Conservation (phyloP, 1,284 basidiomycete species). For the Ganoderma sp. region DNA sequence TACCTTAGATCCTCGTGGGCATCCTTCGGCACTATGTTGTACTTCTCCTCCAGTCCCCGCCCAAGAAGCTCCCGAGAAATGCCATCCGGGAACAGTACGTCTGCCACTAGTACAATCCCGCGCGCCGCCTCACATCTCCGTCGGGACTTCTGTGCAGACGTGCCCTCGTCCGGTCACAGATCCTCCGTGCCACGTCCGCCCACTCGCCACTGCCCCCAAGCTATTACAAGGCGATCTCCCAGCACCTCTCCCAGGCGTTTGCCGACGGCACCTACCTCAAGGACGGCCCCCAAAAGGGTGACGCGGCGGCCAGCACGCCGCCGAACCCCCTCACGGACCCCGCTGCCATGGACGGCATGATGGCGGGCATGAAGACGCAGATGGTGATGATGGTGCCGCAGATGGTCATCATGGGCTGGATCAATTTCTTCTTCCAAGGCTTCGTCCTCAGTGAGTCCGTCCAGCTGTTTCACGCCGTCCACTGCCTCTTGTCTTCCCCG, state of each 20-base stretch:
- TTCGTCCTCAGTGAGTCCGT: slow-evolving; percentile 90
- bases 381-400: slow-evolving; percentile 98
- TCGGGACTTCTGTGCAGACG: slow-evolving; percentile 59
- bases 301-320: slow-evolving; percentile 59
- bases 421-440: slow-evolving; percentile 99
- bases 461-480: background rate
- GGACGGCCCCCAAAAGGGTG: slow-evolving; percentile 73
- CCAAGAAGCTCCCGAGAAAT: slow-evolving; percentile 80
- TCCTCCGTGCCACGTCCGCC: slow-evolving; percentile 81
- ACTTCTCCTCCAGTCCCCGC: slow-evolving; percentile 81
- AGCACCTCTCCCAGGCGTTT: slow-evolving; percentile 74
- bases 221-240: slow-evolving; percentile 79
- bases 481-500: slow-evolving; percentile 4
- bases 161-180: slow-evolving; percentile 81
- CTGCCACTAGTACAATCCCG: slow-evolving; percentile 8
- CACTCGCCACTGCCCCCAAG: slow-evolving; percentile 80
- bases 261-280: slow-evolving; percentile 83
- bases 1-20: slow-evolving; percentile 85
- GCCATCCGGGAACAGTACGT: slow-evolving; percentile 94
- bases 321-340: slow-evolving; percentile 87
- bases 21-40: slow-evolving; percentile 94
- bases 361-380: slow-evolving; percentile 99
- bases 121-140: slow-evolving; percentile 13
- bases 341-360: slow-evolving; percentile 95
- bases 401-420: slow-evolving; percentile 99